Base-by-base conservation (phyloP, 2,329 filamentous ascomycete species). In the Truncatella angustata region DNA sequence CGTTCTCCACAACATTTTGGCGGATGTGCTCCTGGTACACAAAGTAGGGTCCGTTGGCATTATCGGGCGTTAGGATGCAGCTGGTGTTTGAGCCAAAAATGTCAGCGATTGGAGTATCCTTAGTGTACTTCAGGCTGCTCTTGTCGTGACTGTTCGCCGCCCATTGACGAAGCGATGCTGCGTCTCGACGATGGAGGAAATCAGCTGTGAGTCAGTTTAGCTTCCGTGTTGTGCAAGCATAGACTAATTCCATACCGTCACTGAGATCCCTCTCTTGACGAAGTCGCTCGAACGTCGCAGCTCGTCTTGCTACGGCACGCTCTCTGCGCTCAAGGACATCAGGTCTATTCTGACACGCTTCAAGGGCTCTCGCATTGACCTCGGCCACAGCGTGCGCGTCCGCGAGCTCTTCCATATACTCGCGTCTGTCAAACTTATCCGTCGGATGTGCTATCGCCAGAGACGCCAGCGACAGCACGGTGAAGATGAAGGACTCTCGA, bases 21-120 rank as follows among this genome's bases (percentile, higher is more conserved):
- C 73, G 70, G 47, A 74, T 66, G 4, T 69, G 62, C 55, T 76
- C 73, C 35, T 73, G 73, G 51, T 64, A 68, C 34, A 75, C 72
- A 54, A 73, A 76, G 63, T 75, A 76, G 0, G 73, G 73, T 1
- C 74, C 73, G 42, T 73, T 70, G 11, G 71, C 72, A 52, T 72
- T 63, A 37, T 73, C 72, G 0, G 73, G 73, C 0, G 72, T 64
- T 48, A 75, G 57, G 36, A 73, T 67, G 53, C 71, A 74, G 58
- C 68, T 71, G 9, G 70, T 73, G 59, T 75, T 74, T 24, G 70
- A 66, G 4, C 63, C 66, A 46, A 75, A 75, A 49, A 75, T 59
- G 14, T 65, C 62, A 3, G 54, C 50, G 42, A 52, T 59, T 4
- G 63, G 63, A 1, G 65, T 66, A 14, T 68, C 63, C 21, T 62